Evolutionary conservation across 805 yeast genomes (phyloP), one percentile per base, ranked within the genome.

Genomic region (Saccharomyces jurei): DNA sequence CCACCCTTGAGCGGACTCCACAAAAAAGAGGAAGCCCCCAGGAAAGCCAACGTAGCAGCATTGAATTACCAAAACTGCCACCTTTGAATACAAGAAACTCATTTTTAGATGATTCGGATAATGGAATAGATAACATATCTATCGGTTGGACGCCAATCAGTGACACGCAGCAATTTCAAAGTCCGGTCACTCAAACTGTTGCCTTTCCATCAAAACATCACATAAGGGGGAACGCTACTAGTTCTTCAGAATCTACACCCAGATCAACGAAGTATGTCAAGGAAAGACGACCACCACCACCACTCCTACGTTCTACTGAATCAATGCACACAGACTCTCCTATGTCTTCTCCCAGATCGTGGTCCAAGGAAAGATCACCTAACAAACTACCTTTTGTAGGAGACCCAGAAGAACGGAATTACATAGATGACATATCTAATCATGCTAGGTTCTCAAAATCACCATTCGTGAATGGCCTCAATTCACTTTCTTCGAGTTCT

Each of bases 31-130:
- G 2, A 6, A 17, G 44, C 4, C 44, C 25, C 4, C 44, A 36
- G 0, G 44, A 36, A 6, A 36, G 22, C 22, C 44, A 21, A 2
- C 44, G 44, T 8, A 36, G 17, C 10, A 48, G 46, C 29, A 52
- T 58, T n/a, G 49, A 53, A 21, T 48, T 68, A 32, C 71, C 71
- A 1, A 58, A 59, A 47, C 56, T 68, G 44, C 71, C 71, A 21
- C 71, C 71, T 6, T 55, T 68, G 46, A 54, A 59, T 28, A 67
- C 70, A 9, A 52, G 62, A 41, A 56, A 54, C 17, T 56, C 63
- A 9, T 60, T 62, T 48, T 48, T 51, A 5, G 67, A 63, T 9
- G 44, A 30, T 31, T 48, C 44, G 5, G 50, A 32, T 5, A 6
- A 49, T 17, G 48, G 32, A 13, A 50, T 27, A 32, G 61, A 54